Conservation (phyloP, 495 filamentous ascomycete genomes). For the Neurospora tetrasperma region DNA sequence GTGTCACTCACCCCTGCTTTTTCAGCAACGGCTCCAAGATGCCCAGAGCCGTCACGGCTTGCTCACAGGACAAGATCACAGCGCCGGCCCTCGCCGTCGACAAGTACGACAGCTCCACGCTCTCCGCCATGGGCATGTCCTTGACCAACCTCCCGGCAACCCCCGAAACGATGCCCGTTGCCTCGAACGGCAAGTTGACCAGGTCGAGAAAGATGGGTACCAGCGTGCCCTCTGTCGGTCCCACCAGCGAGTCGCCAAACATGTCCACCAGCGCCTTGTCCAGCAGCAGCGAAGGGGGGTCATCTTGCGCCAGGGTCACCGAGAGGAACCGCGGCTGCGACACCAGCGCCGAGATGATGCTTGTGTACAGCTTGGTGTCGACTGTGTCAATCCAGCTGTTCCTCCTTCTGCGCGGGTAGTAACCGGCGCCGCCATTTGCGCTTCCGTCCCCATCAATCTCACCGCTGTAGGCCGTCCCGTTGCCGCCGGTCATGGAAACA, state of each 20-base stretch:
- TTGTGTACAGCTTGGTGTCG: slow-evolving; percentile 55
- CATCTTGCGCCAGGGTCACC: slow-evolving; percentile 72
- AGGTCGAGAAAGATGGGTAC: slow-evolving; percentile 88
- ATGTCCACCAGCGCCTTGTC: slow-evolving; percentile 61
- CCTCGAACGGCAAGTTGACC: slow-evolving; percentile 69
- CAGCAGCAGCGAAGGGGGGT: slow-evolving; percentile 73
- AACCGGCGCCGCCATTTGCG: slow-evolving; percentile 12
- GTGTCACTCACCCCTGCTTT: slow-evolving; percentile 11
- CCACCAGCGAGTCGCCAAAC: slow-evolving; percentile 62
- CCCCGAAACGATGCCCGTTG: slow-evolving; percentile 88
- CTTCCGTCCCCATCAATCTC: slow-evolving; percentile 5
- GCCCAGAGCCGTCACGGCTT: slow-evolving; percentile 58
- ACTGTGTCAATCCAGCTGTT: slow-evolving; percentile 39
- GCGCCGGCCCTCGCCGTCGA: slow-evolving; percentile 83
- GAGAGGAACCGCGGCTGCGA: slow-evolving; percentile 71
- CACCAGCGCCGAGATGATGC: slow-evolving; percentile 58
- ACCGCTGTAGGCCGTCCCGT: slow-evolving; percentile 5
- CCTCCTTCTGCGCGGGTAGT: background rate
- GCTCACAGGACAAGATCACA: slow-evolving; percentile 70
- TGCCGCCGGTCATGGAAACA: background rate
- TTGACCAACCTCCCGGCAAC: slow-evolving; percentile 70
- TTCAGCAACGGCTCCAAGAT: slow-evolving; percentile 45
- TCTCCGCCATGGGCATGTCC: slow-evolving; percentile 40
- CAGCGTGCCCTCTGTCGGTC: slow-evolving; percentile 67
- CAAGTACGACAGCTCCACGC: slow-evolving; percentile 83